These are phyloP conservation scores for Leccinum fibrillosum DNA, from an alignment of 768 basidiomycete genomes.

Conservation along the genomic window DNA sequence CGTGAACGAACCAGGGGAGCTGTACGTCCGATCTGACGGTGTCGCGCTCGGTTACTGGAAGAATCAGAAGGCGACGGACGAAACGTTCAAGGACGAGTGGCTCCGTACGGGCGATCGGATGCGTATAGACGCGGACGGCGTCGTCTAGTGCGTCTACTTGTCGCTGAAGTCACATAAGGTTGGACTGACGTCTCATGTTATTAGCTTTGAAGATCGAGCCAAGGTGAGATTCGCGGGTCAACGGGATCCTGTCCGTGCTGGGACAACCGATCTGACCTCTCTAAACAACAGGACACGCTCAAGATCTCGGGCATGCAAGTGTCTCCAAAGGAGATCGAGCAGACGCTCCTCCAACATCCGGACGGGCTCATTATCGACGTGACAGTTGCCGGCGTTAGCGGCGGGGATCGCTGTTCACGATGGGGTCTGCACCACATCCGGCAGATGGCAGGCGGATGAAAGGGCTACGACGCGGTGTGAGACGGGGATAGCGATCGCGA, in stretches of 20 bases:
- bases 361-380: slow-evolving; percentile 61
- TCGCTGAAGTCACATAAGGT: not conserved
- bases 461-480: slow-evolving; percentile 43
- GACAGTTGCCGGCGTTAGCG: slow-evolving; percentile 70
- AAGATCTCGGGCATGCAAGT: slow-evolving; percentile 81
- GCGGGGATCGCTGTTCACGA: slow-evolving; percentile 58
- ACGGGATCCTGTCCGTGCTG: too few relatives aligned
- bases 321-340: slow-evolving; percentile 76
- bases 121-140: slow-evolving; percentile 53
- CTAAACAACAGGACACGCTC: slow-evolving; percentile 57
- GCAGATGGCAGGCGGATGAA: slow-evolving; percentile 45
- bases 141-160: slow-evolving; percentile 54
- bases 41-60: slow-evolving; percentile 70
- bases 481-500: slow-evolving; percentile 19
- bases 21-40: slow-evolving; percentile 55
- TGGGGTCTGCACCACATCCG: slow-evolving; percentile 52
- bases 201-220: slow-evolving; percentile 70
- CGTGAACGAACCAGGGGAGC: slow-evolving; percentile 60
- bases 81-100: slow-evolving; percentile 69
- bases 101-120: slow-evolving; percentile 72
- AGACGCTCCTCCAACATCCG: slow-evolving; percentile 59
- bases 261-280: not conserved
- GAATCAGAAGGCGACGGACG: slow-evolving; percentile 61
- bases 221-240: slow-evolving; percentile 44
- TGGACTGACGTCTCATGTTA: not conserved